Base-by-base conservation (phyloP, 305 asterid genomes). In the Plantago lanceolata region DNA sequence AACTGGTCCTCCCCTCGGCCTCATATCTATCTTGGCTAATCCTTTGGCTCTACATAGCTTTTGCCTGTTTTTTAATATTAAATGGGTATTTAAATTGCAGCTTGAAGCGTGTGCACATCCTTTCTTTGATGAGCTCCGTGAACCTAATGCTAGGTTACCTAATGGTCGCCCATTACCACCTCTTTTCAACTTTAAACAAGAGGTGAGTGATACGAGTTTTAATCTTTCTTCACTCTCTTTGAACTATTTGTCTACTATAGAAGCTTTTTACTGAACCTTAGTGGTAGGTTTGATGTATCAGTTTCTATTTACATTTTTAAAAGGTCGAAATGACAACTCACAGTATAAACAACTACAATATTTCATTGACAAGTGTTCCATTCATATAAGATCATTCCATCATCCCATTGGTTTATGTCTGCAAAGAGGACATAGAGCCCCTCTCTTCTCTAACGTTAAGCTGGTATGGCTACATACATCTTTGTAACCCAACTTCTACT, bases 21-120 rank as follows among this genome's bases (percentile, higher is more conserved):
- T 19, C 50, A 3, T 26, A 35, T 31, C 12, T 9, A 28, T 14
- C n/a, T 0, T 28, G 14, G 6, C 31, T 57, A 18, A 15, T 57
- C 37, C 21, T 37, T 17, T 29, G 7, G 48, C 28, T 33, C 24
- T 7, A n/a, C 21, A 57, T 57, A 57, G 15, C 8, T 24, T 55
- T 55, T 18, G 6, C 19, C 43, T 57, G n/a, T 57, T 28, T 57
- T 57, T n/a, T 14, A 18, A 35, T 4, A 31, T 31, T 14, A 57
- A 17, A 35, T 47, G 51, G 21, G 18, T 69, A 59, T 64, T 62
- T 78, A 48, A 59, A 4, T 71, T 85, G 82, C 90, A 92, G 98
- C 94, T 92, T 50, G 98, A 92, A 71, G 98, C 97, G 43, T 82
- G 89, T 65, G 88, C 97, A 14, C 98, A 89, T 84, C 81, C 96